Evolutionary conservation across 2,329 filamentous ascomycete species (phyloP), one percentile per base, ranked within the genome.

Genomic region (Raffaelea albimanens): DNA sequence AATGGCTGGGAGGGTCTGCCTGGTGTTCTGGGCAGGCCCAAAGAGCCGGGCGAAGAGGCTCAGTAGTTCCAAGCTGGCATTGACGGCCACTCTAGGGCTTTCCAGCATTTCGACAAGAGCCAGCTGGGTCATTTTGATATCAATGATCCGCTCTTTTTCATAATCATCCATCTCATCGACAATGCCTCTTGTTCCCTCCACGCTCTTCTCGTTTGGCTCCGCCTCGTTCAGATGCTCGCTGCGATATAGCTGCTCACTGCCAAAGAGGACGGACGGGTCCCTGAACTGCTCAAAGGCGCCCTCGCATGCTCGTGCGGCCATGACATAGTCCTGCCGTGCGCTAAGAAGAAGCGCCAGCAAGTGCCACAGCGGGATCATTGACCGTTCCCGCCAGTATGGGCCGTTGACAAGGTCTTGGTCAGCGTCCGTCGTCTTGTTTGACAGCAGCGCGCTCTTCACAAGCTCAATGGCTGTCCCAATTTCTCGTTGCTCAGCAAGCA

Each of bases 81-180:
- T 95, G 44, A 97, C 87, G 18, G 93, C 91, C 48, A 83, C 79
- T 49, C 87, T 83, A 0, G 89, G 81, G 1, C 89, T 89, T 60
- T 96, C 89, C 3, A 87, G 69, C 16, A 93, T 69, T 64, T 97
- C 91, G 3, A 93, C 66, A 19, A 98, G 75, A 4, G 85, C 77
- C 50, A 98, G 71, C 59, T 97, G 90, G 11, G 91, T 96, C 79
- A 97, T 95, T 63, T 95, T 95, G 52, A 96, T 82, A 63, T 97
- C 87, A n/a, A 98, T 67, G 39, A 98, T 83, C 43, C 80, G 78
- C 62, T 90, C 87, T 60, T 89, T 94, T 60, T 97, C 90, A 22
- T 81, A 79, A 49, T 82, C 79, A 52, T 88, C 84, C 80, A 96
- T 87, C 40, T 86, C 80, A 54, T 91, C 85, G 1, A 94, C 75